Evolutionary conservation across 768 basidiomycete species (phyloP).

Genomic region (Amanita fuliginea): DNA sequence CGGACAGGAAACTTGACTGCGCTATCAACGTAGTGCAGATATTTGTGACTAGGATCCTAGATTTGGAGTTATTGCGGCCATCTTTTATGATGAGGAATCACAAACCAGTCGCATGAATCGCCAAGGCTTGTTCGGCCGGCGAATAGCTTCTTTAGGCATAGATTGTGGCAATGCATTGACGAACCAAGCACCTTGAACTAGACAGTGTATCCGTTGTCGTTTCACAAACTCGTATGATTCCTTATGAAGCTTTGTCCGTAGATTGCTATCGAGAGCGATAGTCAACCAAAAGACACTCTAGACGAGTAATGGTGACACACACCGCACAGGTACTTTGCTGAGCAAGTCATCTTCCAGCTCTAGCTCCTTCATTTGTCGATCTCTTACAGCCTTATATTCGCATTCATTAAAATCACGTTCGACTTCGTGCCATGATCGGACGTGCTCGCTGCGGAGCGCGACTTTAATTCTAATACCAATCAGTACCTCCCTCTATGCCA

Average conservation of each 20-base stretch:
- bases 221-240: slow-evolving; percentile 87
- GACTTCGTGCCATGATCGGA: slow-evolving; percentile 74
- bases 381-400: slow-evolving; percentile 79
- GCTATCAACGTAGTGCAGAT: slow-evolving; percentile 81
- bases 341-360: slow-evolving; percentile 83
- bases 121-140: slow-evolving; percentile 62
- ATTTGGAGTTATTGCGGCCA: slow-evolving; percentile 5
- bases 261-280: slow-evolving; percentile 39
- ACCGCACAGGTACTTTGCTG: slow-evolving; percentile 82
- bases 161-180: slow-evolving; percentile 59
- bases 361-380: slow-evolving; percentile 83
- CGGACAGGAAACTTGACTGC: slow-evolving; percentile 70
- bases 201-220: slow-evolving; percentile 79
- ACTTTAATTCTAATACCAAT: slow-evolving; percentile 49
- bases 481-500: slow-evolving; percentile 5
- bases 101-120: slow-evolving; percentile 77
- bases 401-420: slow-evolving; percentile 71
- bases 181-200: slow-evolving; percentile 90
- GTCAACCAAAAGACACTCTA: slow-evolving; percentile 3
- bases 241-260: slow-evolving; percentile 77
- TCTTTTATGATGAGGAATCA: background rate
- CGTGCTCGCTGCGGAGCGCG: slow-evolving; percentile 63
- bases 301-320: background rate
- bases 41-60: slow-evolving; percentile 72
- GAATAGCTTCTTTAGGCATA: slow-evolving; percentile 38